A percentile compares a stretch with the other conserved stretches of the same genome.
phyloP scores from a whole-genome alignment of 2,329 filamentous ascomycete genomes.

The Fusarium sambucinum region DNA sequence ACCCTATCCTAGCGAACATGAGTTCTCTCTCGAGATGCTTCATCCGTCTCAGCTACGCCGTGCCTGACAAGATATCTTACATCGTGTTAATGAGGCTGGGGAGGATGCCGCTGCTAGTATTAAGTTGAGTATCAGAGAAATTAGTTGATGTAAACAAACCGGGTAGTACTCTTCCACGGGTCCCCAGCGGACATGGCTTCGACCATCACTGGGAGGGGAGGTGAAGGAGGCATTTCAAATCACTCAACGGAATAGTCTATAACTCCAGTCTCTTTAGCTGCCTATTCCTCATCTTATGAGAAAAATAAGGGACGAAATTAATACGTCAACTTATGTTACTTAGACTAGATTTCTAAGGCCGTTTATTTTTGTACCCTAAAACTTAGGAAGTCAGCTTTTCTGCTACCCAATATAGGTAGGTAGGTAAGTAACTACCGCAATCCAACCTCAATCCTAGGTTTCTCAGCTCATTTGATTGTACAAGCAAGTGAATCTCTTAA shows the following conservation, averaged over 20 bases:
- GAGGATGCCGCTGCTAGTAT: conserved; percentile 9
- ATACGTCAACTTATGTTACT: no score
- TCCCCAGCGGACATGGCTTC: conserved; percentile 37
- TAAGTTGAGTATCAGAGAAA: conserved; percentile 9
- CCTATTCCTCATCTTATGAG: no score
- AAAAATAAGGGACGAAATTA: no score
- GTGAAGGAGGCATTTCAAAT: conserved; percentile 19
- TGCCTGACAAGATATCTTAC: conserved; percentile 13
- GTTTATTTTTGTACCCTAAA: no score
- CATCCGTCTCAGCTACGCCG: conserved; percentile 24
- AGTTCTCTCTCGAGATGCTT: neutral
- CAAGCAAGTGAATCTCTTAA: neutral
- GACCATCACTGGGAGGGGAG: conserved; percentile 17
- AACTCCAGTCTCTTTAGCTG: no score
- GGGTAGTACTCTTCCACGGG: conserved; percentile 32
- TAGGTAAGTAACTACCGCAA: neutral
- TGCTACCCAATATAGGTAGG: no score
- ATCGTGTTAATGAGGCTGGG: conserved; percentile 14
- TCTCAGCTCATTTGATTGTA: neutral
- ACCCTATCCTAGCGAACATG: conserved; percentile 17
- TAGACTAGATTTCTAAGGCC: no score
- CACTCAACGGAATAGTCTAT: neutral
- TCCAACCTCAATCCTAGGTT: neutral
- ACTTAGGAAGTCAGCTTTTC: no score
- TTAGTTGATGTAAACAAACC: conserved; percentile 28